Evolutionary conservation across 2,329 filamentous ascomycete genomes (phyloP).

Genomic region (Purpureocillium takamizusanense): DNA sequence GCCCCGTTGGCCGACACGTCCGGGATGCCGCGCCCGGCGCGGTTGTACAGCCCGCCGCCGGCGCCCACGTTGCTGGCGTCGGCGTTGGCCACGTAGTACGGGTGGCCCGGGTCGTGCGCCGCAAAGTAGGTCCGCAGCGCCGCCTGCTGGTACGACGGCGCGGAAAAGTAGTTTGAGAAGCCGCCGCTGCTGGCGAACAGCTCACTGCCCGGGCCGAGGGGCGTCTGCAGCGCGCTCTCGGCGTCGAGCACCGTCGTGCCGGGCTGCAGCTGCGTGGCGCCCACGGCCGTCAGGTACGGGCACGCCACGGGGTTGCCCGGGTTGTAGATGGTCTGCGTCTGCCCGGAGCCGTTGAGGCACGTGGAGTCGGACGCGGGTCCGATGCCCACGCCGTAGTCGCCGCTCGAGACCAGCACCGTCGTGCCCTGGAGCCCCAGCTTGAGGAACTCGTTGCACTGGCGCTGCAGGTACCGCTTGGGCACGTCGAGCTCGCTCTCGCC

Average conservation of each 20-base stretch:
- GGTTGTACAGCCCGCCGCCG: slow-evolving; percentile 21
- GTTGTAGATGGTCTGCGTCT: slow-evolving; percentile 7
- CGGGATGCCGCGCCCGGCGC: slow-evolving; percentile 25
- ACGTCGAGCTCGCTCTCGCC: slow-evolving; percentile 38
- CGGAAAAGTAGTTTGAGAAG: slow-evolving; percentile 23
- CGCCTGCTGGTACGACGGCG: slow-evolving; percentile 16
- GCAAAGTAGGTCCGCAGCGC: slow-evolving; percentile 16
- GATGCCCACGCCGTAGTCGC: slow-evolving; percentile 19
- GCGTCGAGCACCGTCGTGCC: slow-evolving; percentile 3
- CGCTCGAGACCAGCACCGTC: slow-evolving; percentile 25
- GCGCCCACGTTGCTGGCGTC: slow-evolving; percentile 26
- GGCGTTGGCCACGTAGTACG: slow-evolving; percentile 12
- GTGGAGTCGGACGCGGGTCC: background rate
- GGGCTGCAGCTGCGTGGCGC: slow-evolving; percentile 1
- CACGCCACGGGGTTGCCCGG: slow-evolving; percentile 1
- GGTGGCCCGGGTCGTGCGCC: slow-evolving; percentile 11
- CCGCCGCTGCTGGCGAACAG: slow-evolving; percentile 17
- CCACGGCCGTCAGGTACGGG: slow-evolving; percentile 2
- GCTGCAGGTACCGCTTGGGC: slow-evolving; percentile 34
- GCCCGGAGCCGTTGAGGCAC: slow-evolving; percentile 6
- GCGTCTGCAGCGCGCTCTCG: slow-evolving; percentile 7
- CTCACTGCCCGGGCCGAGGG: slow-evolving; percentile 6
- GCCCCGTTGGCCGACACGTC: slow-evolving; percentile 35
- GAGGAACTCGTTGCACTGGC: slow-evolving; percentile 28
- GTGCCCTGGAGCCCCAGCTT: slow-evolving; percentile 31